phyloP scores from a whole-genome alignment of 1,284 basidiomycete species.

The Ustilago xerochloae region DNA sequence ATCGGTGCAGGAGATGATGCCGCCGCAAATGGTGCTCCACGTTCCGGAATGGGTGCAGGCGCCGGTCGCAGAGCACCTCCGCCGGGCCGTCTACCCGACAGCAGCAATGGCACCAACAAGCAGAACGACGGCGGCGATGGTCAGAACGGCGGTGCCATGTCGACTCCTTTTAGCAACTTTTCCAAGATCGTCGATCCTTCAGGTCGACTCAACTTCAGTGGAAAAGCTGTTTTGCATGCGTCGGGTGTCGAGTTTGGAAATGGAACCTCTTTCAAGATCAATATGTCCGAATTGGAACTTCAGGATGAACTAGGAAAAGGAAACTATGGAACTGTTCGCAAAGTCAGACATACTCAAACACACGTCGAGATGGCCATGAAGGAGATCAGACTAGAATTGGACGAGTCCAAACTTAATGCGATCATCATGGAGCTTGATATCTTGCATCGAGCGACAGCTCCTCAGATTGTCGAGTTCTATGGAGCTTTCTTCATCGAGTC shows the following conservation, averaged over 20 bases:
- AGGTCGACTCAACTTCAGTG: slow-evolving; percentile 89
- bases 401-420: slow-evolving; percentile 90
- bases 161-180: slow-evolving; percentile 90
- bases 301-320: slow-evolving; percentile 89
- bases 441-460: slow-evolving; percentile 88
- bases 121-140: background rate
- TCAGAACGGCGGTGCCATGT: slow-evolving; percentile 70
- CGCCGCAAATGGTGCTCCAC: slow-evolving; percentile 1
- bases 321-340: slow-evolving; percentile 97
- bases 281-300: slow-evolving; percentile 92
- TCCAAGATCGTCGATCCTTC: slow-evolving; percentile 96
- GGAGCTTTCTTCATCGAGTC: slow-evolving; percentile 99
- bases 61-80: slow-evolving; percentile 74
- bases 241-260: slow-evolving; percentile 94
- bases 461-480: slow-evolving; percentile 96
- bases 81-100: slow-evolving; percentile 68
- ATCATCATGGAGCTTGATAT: slow-evolving; percentile 99
- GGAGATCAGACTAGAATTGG: slow-evolving; percentile 98
- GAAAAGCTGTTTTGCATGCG: slow-evolving; percentile 91
- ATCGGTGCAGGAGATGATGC: slow-evolving; percentile 15
- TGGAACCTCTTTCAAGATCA: slow-evolving; percentile 91
- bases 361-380: slow-evolving; percentile 99
- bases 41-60: slow-evolving; percentile 70
- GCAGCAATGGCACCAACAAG: slow-evolving; percentile 61
- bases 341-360: slow-evolving; percentile 91